phyloP scores from a whole-genome alignment of 306 rosid species.

The Benincasa hispida region DNA sequence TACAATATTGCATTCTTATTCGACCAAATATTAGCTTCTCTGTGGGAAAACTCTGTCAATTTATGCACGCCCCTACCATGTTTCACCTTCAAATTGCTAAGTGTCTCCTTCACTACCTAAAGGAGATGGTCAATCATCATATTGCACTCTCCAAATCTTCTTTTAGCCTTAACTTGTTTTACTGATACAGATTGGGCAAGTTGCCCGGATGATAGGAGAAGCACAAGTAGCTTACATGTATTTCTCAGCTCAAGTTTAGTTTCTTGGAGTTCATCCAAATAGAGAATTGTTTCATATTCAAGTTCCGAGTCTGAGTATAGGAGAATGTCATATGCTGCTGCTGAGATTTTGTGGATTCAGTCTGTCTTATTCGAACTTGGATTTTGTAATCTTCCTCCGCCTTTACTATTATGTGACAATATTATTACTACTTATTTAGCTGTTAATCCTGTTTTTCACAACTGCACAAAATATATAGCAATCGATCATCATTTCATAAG shows the following conservation, averaged over 20 bases:
- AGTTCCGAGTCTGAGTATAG: no score
- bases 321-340: no score
- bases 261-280: no score
- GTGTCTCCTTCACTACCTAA: neutral
- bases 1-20: neutral
- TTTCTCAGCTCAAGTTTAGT: neutral
- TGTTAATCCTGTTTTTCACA: no score
- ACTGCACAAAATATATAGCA: no score
- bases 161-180: neutral
- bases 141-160: rapidly evolving
- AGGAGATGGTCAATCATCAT: neutral
- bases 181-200: neutral
- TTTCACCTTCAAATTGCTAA: neutral
- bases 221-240: neutral
- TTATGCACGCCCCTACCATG: neutral
- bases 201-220: neutral
- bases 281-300: no score
- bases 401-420: no score
- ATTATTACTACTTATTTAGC: no score
- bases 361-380: no score
- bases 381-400: no score
- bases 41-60: neutral
- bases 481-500: no score
- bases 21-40: neutral
- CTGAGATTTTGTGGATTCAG: no score